phyloP scores from a whole-genome alignment of 768 basidiomycete genomes.

The Tylopilus vinaceipallidus region DNA sequence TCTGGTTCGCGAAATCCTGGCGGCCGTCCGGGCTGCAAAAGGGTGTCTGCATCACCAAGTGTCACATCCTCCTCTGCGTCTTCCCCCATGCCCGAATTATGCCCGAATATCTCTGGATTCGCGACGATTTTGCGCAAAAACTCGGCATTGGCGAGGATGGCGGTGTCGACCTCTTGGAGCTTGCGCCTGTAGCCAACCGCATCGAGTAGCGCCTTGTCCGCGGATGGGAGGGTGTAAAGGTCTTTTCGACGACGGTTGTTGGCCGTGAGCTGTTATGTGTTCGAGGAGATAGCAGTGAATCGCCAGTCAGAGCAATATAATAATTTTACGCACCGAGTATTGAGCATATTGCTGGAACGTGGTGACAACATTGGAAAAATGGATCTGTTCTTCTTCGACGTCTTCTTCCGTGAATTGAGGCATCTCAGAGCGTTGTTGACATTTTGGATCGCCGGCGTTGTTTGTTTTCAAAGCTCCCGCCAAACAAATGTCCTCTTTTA shows the following conservation, averaged over 20 bases:
- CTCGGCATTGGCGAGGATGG: slow-evolving; percentile 75
- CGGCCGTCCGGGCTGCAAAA: background rate
- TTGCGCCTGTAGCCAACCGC: slow-evolving; percentile 74
- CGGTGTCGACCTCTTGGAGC: slow-evolving; percentile 70
- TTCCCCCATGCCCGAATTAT: slow-evolving; percentile 32
- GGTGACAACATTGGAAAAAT: slow-evolving; percentile 73
- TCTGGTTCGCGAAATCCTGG: background rate
- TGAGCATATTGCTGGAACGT: slow-evolving; percentile 75
- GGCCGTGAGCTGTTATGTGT: slow-evolving; percentile 56
- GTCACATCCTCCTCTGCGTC: slow-evolving; percentile 8
- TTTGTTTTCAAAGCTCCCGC: slow-evolving; percentile 27
- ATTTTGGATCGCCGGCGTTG: slow-evolving; percentile 8
- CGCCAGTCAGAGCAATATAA: too few species aligned
- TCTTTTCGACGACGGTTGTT: slow-evolving; percentile 76
- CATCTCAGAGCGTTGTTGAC: too few species aligned
- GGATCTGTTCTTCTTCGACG: slow-evolving; percentile 58
- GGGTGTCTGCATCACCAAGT: slow-evolving; percentile 17
- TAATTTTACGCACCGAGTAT: slow-evolving; percentile 65
- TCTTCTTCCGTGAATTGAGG: slow-evolving; percentile 30
- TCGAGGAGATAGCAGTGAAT: too few species aligned
- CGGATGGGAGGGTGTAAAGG: slow-evolving; percentile 62
- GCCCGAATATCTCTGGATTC: slow-evolving; percentile 80
- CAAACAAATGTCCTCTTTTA: slow-evolving; percentile 19
- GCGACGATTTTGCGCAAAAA: slow-evolving; percentile 72
- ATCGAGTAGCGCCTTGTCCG: slow-evolving; percentile 67